Base-by-base conservation (phyloP, 2,329 filamentous ascomycete species). In the Fusarium kyushuense region DNA sequence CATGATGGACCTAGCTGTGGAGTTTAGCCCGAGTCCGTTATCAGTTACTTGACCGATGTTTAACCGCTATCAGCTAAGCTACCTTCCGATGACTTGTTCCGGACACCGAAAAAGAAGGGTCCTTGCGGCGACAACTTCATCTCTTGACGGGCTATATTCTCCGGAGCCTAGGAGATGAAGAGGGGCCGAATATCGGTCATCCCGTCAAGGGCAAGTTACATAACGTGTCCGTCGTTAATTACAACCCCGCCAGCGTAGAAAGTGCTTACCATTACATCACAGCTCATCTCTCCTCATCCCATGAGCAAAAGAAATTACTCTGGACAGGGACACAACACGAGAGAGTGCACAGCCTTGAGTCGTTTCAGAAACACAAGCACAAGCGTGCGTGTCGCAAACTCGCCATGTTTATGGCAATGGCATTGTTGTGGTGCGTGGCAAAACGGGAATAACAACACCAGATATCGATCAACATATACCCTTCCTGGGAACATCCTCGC, bases 1-100 rank as follows among this genome's bases (percentile, higher is more conserved):
- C 74, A 76, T 76, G 71, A 73, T 74, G 66, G 63, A 40, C 42
- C 48, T 59, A 59, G 54, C 56, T 61, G 72, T 70, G 70, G 70
- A 72, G 67, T 65, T 71, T 54, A 41, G 63, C 53, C 40, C 42
- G 47, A 6, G 60, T 35, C 72, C 74, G 74, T 52, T 61, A 46
- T 59, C 58, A 60, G 63, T 29, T 21, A 41, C 9, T 12, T 10
- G 8, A 10, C 47, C 47, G 47, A 19, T 1, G 5, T 49, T 49
- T 49, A 49, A 16, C 47, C 47, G 47, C 0, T 49, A 49, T 49
- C 32, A 9, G 30, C 4, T 4, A 42, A 17, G 16, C 35, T 13
- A 48, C 23, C 29, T 32, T 53, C 46, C 51, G 49, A 49, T 19
- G 25, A 47, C 21, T 54, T 55, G 36, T 65, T 61, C 54, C 25